Conservation (phyloP, 768 basidiomycete genomes). For the Paxillus involutus region DNA sequence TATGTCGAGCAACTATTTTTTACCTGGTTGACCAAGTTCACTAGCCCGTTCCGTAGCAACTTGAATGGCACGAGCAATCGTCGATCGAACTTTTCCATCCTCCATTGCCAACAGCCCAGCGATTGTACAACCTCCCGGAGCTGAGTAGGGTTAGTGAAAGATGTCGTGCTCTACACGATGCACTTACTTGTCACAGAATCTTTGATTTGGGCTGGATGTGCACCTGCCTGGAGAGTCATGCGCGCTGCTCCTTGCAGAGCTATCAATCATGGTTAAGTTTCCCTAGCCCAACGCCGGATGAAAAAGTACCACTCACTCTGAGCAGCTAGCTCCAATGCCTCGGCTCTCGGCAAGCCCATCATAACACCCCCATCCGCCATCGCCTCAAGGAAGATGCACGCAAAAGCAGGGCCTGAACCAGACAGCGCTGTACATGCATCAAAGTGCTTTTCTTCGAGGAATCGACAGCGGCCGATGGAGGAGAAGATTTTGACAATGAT, state of each 20-base stretch:
- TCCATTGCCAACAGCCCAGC: constrained; percentile 95
- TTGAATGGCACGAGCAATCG: constrained; percentile 94
- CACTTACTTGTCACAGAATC: constrained; percentile 93
- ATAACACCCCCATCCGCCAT: constrained; percentile 99
- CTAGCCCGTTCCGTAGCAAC: constrained; percentile 88
- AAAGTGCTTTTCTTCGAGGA: constrained; percentile 98
- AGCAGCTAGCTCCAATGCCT: constrained; percentile 92
- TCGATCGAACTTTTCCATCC: constrained; percentile 90
- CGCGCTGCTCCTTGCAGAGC: constrained; percentile 95
- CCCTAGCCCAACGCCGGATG: background rate
- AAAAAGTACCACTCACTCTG: constrained; percentile 64
- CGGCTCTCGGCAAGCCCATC: constrained; percentile 96
- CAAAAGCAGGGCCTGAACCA: constrained; percentile 96
- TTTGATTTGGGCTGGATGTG: constrained; percentile 95
- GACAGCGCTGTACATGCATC: constrained; percentile 97
- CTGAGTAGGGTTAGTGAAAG: constrained; percentile 39
- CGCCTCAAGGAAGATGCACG: constrained; percentile 93
- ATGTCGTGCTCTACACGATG: background rate
- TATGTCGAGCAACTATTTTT: constrained; percentile 36
- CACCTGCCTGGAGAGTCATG: constrained; percentile 87
- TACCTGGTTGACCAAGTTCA: constrained; percentile 72
- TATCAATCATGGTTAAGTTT: constrained; percentile 29
- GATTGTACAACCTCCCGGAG: constrained; percentile 97
- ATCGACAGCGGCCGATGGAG: constrained; percentile 92
- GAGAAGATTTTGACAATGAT: constrained; percentile 94